Evolutionary conservation across 345 rosid species (phyloP), one percentile per base, ranked within the genome.

Genomic region (Citrus inodora): DNA sequence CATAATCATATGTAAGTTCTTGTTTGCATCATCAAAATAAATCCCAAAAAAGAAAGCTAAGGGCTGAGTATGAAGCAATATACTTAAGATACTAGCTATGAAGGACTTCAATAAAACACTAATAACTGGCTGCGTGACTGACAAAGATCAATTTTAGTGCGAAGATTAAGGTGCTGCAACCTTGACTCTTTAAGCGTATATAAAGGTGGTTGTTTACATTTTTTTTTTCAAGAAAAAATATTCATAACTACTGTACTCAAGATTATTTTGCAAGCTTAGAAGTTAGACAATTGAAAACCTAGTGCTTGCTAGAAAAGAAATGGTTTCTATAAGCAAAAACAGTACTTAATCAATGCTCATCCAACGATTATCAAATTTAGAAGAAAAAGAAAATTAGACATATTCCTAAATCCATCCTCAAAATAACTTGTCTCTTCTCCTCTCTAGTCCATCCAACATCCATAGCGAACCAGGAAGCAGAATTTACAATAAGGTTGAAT

Each of bases 1-100:
- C 66, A 68, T 68, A 77, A 19, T 77, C 80, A 58, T 68, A 77
- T 0, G 80, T 77, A 58, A 77, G 74, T 7, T 77, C 74, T 67
- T 68, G 56, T 76, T 67, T 30, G 16, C 35, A 56, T 33, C 46
- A 76, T 30, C 35, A 27, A 25, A 53, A 21, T 35, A 30, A 40
- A 64, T 21, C 22, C 21, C 2, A 37, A 3, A 63, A 16, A 37
- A 30, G 5, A 68, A 53, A 71, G 40, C 62, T 28, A 0, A 28
- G 40, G 74, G 40, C 19, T 46, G 61, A 16, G 11, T 51, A 17
- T 42, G 48, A 28, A 71, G 3, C 62, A 70, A 2, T 27, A 48
- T 8, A 70, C 19, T 27, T 25, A 4, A 51, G 30, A 28, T 46
- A 25, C 13, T 9, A 30, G 74, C 9, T 28, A 27, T 0, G 14